Evolutionary conservation across 83 land plant species (phyloP).

Genomic region (Picea mariana): DNA sequence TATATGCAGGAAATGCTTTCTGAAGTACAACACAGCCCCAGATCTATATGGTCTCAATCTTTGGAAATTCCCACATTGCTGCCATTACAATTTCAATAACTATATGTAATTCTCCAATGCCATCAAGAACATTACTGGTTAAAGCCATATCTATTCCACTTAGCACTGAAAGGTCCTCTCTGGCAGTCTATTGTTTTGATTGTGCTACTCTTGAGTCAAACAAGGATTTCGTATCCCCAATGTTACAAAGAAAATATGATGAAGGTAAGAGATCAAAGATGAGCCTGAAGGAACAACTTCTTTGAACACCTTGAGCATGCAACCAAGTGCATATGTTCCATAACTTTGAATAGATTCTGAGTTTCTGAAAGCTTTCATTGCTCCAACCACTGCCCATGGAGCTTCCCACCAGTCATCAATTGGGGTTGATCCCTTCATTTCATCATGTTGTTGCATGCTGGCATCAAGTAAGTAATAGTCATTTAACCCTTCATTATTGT

Average conservation of each 20-base stretch:
- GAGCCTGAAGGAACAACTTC: neutral
- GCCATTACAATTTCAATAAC: conserved; percentile 23
- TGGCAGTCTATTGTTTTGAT: neutral
- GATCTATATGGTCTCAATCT: conserved; percentile 22
- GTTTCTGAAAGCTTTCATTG: conserved; percentile 25
- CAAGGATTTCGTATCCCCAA: neutral
- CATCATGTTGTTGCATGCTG: too few species aligned
- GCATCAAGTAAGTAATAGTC: too few species aligned
- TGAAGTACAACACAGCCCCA: conserved; percentile 29
- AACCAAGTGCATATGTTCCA: conserved; percentile 30
- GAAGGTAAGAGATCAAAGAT: neutral
- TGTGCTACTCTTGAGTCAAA: neutral
- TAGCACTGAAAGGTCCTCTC: neutral
- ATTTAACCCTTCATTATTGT: too few species aligned
- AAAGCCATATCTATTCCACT: neutral
- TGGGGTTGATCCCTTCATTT: neutral
- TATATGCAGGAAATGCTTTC: conserved; percentile 16
- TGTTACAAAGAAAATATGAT: neutral
- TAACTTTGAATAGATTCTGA: conserved; percentile 24
- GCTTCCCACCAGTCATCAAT: conserved; percentile 26
- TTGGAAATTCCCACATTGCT: conserved; percentile 27
- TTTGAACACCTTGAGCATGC: conserved; percentile 22
- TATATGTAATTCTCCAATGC: conserved; percentile 9
- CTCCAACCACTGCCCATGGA: conserved; percentile 21
- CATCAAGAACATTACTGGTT: conserved; percentile 14